These are phyloP conservation scores for Tilletia walkeri DNA, from an alignment of 1,284 basidiomycete genomes.

Conservation along the genomic window DNA sequence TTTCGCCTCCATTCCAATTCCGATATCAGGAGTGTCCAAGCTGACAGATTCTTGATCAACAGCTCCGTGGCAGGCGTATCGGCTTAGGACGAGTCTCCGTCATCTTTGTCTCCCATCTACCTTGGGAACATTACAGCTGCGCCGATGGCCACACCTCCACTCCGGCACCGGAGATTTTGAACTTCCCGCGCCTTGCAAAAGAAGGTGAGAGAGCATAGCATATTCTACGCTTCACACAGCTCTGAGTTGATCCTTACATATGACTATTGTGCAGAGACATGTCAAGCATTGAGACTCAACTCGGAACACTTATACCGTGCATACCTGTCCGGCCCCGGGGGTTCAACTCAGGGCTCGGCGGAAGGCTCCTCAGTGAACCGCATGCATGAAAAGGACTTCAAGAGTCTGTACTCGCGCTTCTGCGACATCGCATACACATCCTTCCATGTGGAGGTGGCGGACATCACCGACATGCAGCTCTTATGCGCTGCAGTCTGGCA, in stretches of 20 bases:
- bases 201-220: not conserved
- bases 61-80: not conserved
- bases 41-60: not conserved
- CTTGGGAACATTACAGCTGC: constrained; percentile 41
- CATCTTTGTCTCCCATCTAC: constrained; percentile 34
- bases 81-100: constrained; percentile 31
- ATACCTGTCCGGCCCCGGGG: no score
- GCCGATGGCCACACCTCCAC: constrained; percentile 34
- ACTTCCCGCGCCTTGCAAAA: constrained; percentile 30
- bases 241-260: no score
- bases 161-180: constrained; percentile 35
- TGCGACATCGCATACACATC: constrained; percentile 44
- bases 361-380: no score
- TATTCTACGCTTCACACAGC: no score
- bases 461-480: constrained; percentile 40
- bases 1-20: not conserved
- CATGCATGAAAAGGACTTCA: constrained; percentile 12
- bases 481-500: constrained; percentile 43
- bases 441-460: constrained; percentile 34
- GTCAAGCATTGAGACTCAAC: no score
- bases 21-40: not conserved
- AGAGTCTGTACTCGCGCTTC: constrained; percentile 31
- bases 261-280: no score
- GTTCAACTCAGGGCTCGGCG: no score
- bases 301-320: no score